Conservation (phyloP, 306 rosid genomes). For the barrel medic (Medicago truncatula) region MtrunA17r5.0-ANR NC_053042.1:48404501-48405000, state of each 20-base stretch:
- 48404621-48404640: not conserved
- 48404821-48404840: not conserved
- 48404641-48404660: not conserved
- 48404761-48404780: slow-evolving; percentile 13
- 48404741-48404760: slow-evolving; percentile 38
- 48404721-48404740: slow-evolving; percentile 46
- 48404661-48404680: not conserved
- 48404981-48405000: no score
- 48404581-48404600: not conserved
- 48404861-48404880: slow-evolving; percentile 16
- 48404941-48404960: no score
- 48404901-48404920: slow-evolving; percentile 10
- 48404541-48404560: no score
- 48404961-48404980: no score
- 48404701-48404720: slow-evolving; percentile 25
- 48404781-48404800: slow-evolving; percentile 25
- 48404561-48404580: no score
- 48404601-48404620: no score
- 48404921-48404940: no score
- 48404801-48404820: slow-evolving; percentile 35
- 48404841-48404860: slow-evolving; percentile 24
- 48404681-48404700: slow-evolving; percentile 4
- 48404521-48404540: no score
- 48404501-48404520: no score
- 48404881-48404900: slow-evolving; percentile 13